phyloP scores from a whole-genome alignment of 768 basidiomycete genomes.

The Termitomyces sp. region DNA sequence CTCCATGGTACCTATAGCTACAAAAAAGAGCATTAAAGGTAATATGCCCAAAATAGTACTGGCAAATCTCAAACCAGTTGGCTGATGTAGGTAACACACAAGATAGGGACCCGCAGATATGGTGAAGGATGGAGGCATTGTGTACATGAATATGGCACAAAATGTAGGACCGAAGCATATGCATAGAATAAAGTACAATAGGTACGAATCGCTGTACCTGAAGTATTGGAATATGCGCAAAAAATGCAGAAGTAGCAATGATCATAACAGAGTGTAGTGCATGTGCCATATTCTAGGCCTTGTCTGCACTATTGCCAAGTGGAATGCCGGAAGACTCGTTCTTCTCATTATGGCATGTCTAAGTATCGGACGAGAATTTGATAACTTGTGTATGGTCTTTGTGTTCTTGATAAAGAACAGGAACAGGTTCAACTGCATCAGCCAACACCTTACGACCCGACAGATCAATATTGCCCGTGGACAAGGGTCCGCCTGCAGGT shows the following conservation, averaged over 20 bases:
- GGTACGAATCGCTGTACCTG: neutral
- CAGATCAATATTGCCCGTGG: neutral
- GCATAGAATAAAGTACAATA: neutral
- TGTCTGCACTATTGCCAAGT: neutral
- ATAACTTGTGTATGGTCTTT: constrained; percentile 2
- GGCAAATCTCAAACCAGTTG: too few relatives aligned
- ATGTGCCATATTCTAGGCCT: neutral
- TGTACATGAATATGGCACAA: neutral
- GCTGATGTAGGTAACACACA: too few relatives aligned
- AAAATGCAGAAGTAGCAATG: neutral
- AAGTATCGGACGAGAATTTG: neutral
- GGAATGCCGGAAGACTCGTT: neutral
- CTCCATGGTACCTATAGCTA: too few relatives aligned
- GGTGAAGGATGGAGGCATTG: neutral
- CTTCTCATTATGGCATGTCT: neutral
- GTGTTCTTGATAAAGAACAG: neutral
- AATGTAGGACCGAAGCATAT: neutral
- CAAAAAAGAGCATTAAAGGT: too few relatives aligned
- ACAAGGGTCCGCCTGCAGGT: neutral
- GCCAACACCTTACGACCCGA: constrained; percentile 8
- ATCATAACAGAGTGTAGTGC: neutral
- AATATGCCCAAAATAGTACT: neutral
- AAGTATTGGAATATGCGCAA: neutral
- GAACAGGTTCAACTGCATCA: constrained; percentile 10
- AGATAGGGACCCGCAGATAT: neutral